phyloP scores from a whole-genome alignment of 805 yeast genomes.

The Pichia nanzhaoensis region DNA sequence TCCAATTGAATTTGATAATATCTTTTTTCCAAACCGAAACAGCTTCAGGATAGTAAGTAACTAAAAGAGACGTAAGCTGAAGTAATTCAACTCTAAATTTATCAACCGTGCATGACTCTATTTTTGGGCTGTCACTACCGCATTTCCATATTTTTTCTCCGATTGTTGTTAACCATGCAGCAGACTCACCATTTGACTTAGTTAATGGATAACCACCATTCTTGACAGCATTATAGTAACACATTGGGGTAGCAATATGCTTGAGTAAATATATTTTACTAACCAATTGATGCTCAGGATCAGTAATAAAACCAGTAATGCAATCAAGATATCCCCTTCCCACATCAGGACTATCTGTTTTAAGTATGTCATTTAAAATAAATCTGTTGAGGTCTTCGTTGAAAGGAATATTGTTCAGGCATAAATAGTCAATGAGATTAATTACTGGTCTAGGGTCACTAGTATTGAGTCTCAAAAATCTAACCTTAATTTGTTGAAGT shows the following conservation, averaged over 20 bases:
- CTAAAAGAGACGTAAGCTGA: slow-evolving; percentile 71
- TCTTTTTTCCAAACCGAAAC: slow-evolving; percentile 67
- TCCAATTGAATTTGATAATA: slow-evolving; percentile 92
- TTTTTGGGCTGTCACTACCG: slow-evolving; percentile 43
- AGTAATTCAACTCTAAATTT: slow-evolving; percentile 68
- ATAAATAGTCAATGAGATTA: slow-evolving; percentile 37
- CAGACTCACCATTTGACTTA: slow-evolving; percentile 21
- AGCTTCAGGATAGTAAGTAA: slow-evolving; percentile 57
- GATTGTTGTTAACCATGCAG: slow-evolving; percentile 60
- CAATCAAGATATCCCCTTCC: slow-evolving; percentile 47
- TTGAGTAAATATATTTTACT: slow-evolving; percentile 59
- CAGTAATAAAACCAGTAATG: slow-evolving; percentile 44
- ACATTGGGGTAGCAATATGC: slow-evolving; percentile 56
- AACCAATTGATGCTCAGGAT: slow-evolving; percentile 37
- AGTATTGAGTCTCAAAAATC: slow-evolving; percentile 15
- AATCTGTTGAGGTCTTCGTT: slow-evolving; percentile 47
- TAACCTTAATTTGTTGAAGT: slow-evolving; percentile 46
- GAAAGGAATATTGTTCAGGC: slow-evolving; percentile 39
- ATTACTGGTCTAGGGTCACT: slow-evolving; percentile 30
- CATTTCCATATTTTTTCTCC: slow-evolving; percentile 70
- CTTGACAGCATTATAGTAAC: slow-evolving; percentile 53
- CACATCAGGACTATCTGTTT: slow-evolving; percentile 37
- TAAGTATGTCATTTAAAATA: slow-evolving; percentile 50
- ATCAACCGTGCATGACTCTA: slow-evolving; percentile 66
- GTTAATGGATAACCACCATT: slow-evolving; percentile 24